phyloP scores from a whole-genome alignment of 1,284 basidiomycete genomes.

The Ceratobasidium sp. region DNA sequence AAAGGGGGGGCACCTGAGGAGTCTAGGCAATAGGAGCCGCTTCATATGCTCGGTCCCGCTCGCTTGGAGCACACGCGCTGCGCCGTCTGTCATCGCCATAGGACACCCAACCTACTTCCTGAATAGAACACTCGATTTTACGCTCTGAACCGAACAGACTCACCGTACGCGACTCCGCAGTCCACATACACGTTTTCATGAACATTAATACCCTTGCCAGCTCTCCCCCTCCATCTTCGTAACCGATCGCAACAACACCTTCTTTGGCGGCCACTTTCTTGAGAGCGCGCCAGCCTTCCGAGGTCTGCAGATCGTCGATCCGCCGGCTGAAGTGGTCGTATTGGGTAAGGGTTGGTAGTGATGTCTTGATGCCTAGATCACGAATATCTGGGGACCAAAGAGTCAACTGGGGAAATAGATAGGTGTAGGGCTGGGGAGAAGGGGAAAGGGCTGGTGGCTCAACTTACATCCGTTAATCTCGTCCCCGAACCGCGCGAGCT shows the following conservation, averaged over 20 bases:
- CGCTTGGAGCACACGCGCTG: constrained; percentile 75
- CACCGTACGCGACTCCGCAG: constrained; percentile 71
- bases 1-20: constrained; percentile 63
- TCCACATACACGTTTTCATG: constrained; percentile 67
- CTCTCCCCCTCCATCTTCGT: constrained; percentile 61
- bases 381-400: constrained; percentile 1
- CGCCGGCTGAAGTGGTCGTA: constrained; percentile 76
- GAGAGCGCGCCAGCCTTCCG: constrained; percentile 75
- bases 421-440: neutral
- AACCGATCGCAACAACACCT: constrained; percentile 72
- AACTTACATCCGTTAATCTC: constrained; percentile 65
- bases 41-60: constrained; percentile 70
- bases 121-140: constrained; percentile 6
- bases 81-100: constrained; percentile 81
- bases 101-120: constrained; percentile 71
- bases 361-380: neutral
- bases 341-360: constrained; percentile 63
- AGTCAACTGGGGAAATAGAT: neutral
- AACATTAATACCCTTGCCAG: constrained; percentile 70
- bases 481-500: constrained; percentile 64
- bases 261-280: constrained; percentile 75
- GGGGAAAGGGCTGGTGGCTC: neutral
- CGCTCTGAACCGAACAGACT: constrained; percentile 45
- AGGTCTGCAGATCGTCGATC: constrained; percentile 71
- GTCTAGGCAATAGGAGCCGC: constrained; percentile 63